Evolutionary conservation across 345 rosid species (phyloP), one percentile per base, ranked within the genome.

Genomic region (Reutealis trisperma): DNA sequence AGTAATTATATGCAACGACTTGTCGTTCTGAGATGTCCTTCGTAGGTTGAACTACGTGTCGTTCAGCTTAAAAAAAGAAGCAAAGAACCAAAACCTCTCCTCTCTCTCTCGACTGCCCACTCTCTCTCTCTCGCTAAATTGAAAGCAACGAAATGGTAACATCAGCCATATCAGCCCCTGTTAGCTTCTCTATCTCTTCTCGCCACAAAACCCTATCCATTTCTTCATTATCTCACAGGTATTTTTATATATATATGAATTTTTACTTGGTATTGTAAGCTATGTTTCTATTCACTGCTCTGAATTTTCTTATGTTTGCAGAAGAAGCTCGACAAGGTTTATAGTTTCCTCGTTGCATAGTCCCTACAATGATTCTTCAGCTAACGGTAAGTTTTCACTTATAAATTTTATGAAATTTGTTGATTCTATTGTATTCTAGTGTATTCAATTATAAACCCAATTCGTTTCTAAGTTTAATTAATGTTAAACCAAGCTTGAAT

Each of bases 151-250:
- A 78, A 69, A 89, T 88, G 93, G 88, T 84, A 71, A 86, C 87
- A 27, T 74, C 88, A 16, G 81, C 89, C 74, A 81, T 87, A 70
- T 77, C 89, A 66, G 71, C 87, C 62, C 73, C 88, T 41, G 32
- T 83, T 1, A 75, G 79, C 77, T 77, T 83, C 60, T 78, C 77
- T 49, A 55, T 80, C 63, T 80, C 81, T 72, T 86, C 78, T 75
- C 72, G 76, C 69, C 72, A 72, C 58, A 71, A 70, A 78, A 73
- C 62, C 63, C 79, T 83, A 59, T 74, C 81, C 44, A 10, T 67
- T 64, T 80, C 82, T 24, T 63, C 72, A 51, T 80, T 79, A 63
- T 47, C 83, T 74, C 79, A 55, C 63, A 85, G 91, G 93, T 88
- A 74, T 52, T 5, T 32, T 6, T 68, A 71, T 55, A 54, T 62